Conservation (phyloP, 495 filamentous ascomycete genomes). For the Elaphomyces granulatus region DNA sequence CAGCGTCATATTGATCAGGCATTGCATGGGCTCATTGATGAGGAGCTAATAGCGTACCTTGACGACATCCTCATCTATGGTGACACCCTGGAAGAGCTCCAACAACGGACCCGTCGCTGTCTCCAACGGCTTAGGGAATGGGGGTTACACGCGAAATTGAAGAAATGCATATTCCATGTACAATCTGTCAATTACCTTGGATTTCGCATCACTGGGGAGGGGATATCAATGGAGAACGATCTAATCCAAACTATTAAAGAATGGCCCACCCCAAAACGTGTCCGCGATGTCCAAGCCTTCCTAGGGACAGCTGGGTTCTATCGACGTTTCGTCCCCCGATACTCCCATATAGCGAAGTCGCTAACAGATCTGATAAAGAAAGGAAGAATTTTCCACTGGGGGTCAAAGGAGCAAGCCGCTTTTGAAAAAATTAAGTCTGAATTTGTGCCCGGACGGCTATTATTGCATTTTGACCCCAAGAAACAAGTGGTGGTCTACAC, state of each 20-base stretch:
- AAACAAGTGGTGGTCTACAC: neutral
- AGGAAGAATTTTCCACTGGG: neutral
- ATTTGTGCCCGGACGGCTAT: neutral
- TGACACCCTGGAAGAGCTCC: conserved; percentile 12
- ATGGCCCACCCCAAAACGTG: conserved; percentile 6
- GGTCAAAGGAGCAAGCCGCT: neutral
- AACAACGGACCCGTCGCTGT: conserved; percentile 7
- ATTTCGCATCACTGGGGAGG: conserved; percentile 9
- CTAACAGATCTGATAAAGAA: conserved; percentile 2
- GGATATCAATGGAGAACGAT: conserved; percentile 8
- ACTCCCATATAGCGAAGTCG: neutral
- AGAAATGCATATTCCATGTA: conserved; percentile 17
- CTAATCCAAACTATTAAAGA: conserved; percentile 11
- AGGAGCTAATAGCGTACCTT: conserved; percentile 15
- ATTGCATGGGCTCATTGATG: conserved; percentile 4
- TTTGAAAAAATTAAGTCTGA: neutral
- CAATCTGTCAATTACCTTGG: conserved; percentile 11
- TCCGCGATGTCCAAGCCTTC: conserved; percentile 9
- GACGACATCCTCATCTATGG: conserved; percentile 22
- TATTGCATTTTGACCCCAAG: conserved; percentile 6
- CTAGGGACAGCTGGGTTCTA: conserved; percentile 5
- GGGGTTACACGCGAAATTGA: conserved; percentile 8
- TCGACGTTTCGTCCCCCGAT: neutral
- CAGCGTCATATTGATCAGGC: neutral
- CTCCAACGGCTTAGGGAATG: conserved; percentile 6